Conservation (phyloP, 768 basidiomycete genomes). For the Lactifluus echinatus region DNA sequence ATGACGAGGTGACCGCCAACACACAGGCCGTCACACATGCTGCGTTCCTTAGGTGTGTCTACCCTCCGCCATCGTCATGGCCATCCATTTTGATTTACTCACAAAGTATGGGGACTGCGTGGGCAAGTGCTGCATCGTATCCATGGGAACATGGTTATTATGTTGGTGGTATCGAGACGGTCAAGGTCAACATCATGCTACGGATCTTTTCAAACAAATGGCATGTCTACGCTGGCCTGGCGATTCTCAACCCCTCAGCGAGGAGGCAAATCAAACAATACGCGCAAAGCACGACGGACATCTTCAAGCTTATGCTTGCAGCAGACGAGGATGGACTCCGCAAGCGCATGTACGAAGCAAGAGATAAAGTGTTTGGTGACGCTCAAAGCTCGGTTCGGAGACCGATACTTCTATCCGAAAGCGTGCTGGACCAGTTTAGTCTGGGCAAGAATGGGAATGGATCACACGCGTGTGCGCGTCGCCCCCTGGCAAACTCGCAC, state of each 20-base stretch:
- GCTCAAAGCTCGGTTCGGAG: conserved; percentile 28
- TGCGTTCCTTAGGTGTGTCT: conserved; percentile 79
- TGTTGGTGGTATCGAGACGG: conserved; percentile 94
- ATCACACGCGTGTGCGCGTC: conserved; percentile 12
- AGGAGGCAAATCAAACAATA: conserved; percentile 86
- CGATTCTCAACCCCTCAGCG: conserved; percentile 91
- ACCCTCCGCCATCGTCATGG: neutral
- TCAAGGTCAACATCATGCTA: conserved; percentile 93
- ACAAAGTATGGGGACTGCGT: conserved; percentile 93
- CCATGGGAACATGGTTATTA: conserved; percentile 96
- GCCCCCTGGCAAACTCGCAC: conserved; percentile 71
- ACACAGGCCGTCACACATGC: conserved; percentile 98
- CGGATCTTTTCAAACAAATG: conserved; percentile 96
- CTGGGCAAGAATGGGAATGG: conserved; percentile 42
- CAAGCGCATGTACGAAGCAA: conserved; percentile 62
- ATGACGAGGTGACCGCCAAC: conserved; percentile 93
- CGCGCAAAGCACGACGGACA: conserved; percentile 71
- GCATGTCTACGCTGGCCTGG: conserved; percentile 99
- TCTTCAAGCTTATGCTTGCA: conserved; percentile 92
- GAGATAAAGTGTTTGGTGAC: conserved; percentile 66
- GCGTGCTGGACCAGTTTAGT: conserved; percentile 83
- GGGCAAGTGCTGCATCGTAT: conserved; percentile 67
- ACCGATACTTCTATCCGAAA: conserved; percentile 78
- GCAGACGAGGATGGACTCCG: conserved; percentile 48
- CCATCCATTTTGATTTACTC: neutral